These are phyloP conservation scores for Sarcodon aspratus DNA, from an alignment of 768 basidiomycete genomes.

Conservation along the genomic window DNA sequence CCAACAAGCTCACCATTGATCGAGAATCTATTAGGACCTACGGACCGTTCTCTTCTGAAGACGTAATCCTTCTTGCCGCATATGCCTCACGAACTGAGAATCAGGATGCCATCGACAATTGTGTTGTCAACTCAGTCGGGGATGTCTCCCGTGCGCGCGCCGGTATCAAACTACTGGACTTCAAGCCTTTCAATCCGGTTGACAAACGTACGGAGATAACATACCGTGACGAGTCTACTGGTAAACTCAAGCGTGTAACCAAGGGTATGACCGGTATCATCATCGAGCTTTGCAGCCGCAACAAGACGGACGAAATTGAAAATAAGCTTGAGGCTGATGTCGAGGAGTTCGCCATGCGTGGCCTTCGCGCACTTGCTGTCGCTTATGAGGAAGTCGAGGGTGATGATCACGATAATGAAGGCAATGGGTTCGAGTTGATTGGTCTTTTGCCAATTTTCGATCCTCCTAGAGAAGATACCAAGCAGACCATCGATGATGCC, in stretches of 20 bases:
- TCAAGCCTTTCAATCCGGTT: constrained; percentile 99
- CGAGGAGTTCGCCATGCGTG: constrained; percentile 90
- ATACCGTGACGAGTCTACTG: constrained; percentile 88
- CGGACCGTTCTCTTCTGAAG: constrained; percentile 77
- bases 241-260: constrained; percentile 95
- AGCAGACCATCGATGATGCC: constrained; percentile 98
- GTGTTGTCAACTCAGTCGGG: constrained; percentile 73
- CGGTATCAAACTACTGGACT: constrained; percentile 94
- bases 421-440: constrained; percentile 95
- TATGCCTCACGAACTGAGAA: constrained; percentile 98
- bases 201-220: constrained; percentile 99
- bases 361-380: constrained; percentile 95
- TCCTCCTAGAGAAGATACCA: constrained; percentile 95
- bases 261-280: constrained; percentile 99
- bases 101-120: constrained; percentile 92
- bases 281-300: constrained; percentile 93
- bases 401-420: constrained; percentile 73
- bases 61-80: constrained; percentile 87
- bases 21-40: constrained; percentile 86
- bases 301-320: constrained; percentile 93
- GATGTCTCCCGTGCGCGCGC: constrained; percentile 67
- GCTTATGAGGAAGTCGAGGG: constrained; percentile 90
- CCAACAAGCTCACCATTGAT: constrained; percentile 99
- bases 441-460: constrained; percentile 97
- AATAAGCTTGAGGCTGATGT: constrained; percentile 88